Percentiles rank a stretch among this genome's conserved stretches.
phyloP scores from a whole-genome alignment of 2,329 filamentous ascomycete species.

The Chaetomium olivaceum region DNA sequence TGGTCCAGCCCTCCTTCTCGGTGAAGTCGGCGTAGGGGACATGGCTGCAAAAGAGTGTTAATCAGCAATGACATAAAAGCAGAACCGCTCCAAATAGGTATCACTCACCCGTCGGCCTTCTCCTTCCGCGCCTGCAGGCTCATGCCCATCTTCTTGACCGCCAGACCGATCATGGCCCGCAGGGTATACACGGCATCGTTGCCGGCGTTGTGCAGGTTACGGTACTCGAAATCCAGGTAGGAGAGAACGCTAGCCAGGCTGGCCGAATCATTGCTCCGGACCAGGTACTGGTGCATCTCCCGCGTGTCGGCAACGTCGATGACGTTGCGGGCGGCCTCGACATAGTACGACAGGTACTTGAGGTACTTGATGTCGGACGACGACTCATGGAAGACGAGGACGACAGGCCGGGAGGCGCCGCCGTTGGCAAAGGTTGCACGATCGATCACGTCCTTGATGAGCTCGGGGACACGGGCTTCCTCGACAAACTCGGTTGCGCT shows the following conservation, averaged over 20 bases:
- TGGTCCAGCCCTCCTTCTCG: conserved; percentile 37
- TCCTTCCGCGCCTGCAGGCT: conserved; percentile 28
- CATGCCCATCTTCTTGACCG: conserved; percentile 39
- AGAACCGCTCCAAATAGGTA: neutral
- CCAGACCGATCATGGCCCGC: conserved; percentile 68
- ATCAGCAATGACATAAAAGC: neutral
- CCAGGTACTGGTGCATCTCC: conserved; percentile 65
- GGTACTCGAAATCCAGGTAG: conserved; percentile 62
- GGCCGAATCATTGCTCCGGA: conserved; percentile 52
- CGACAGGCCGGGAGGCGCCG: conserved; percentile 47
- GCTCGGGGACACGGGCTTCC: neutral
- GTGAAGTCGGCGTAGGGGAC: conserved; percentile 27
- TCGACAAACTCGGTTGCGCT: conserved; percentile 28
- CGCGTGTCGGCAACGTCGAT: conserved; percentile 72
- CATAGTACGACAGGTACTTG: conserved; percentile 60
- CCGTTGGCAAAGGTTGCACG: conserved; percentile 6
- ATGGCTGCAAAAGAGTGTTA: conserved; percentile 8
- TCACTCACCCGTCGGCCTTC: conserved; percentile 15
- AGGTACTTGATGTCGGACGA: conserved; percentile 69
- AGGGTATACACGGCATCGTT: conserved; percentile 84
- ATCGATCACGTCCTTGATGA: conserved; percentile 28
- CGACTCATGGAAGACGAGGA: conserved; percentile 79
- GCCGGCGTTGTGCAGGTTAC: conserved; percentile 79
- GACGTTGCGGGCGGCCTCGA: conserved; percentile 51
- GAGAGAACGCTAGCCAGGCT: conserved; percentile 63